These are phyloP conservation scores for Onygena corvina DNA, from an alignment of 2,329 filamentous ascomycete genomes.

Conservation along the genomic window DNA sequence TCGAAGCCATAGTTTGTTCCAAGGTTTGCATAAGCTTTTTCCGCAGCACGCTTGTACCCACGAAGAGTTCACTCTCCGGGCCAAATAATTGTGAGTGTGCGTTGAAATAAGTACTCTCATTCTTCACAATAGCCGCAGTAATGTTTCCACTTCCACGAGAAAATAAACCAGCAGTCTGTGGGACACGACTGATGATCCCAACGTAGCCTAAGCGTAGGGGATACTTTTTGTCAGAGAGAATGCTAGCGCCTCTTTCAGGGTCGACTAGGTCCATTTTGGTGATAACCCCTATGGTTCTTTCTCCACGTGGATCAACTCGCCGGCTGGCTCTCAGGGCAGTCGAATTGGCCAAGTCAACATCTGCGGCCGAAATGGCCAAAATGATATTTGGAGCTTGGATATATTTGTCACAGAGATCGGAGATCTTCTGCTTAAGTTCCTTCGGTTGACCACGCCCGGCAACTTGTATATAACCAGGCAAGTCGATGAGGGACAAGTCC, in stretches of 20 bases:
- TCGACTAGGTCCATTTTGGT: slow-evolving; percentile 99
- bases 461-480: slow-evolving; percentile 96
- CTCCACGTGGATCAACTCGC: slow-evolving; percentile 82
- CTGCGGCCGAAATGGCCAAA: slow-evolving; percentile 89
- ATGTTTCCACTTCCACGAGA: slow-evolving; percentile 72
- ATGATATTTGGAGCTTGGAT: slow-evolving; percentile 95
- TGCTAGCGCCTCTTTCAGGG: slow-evolving; percentile 59
- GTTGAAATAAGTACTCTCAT: slow-evolving; percentile 78
- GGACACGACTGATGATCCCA: slow-evolving; percentile 79
- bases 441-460: slow-evolving; percentile 79
- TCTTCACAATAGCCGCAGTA: slow-evolving; percentile 66
- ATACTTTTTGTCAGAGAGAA: slow-evolving; percentile 83
- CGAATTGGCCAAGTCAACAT: slow-evolving; percentile 94
- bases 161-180: slow-evolving; percentile 57
- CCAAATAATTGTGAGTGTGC: slow-evolving; percentile 73
- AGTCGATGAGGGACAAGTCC: slow-evolving; percentile 86
- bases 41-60: slow-evolving; percentile 74
- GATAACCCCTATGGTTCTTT: slow-evolving; percentile 94
- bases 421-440: slow-evolving; percentile 89
- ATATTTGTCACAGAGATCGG: slow-evolving; percentile 94
- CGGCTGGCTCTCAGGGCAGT: slow-evolving; percentile 81
- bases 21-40: slow-evolving; percentile 96
- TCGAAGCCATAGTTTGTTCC: slow-evolving; percentile 93
- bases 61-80: slow-evolving; percentile 55
- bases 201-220: slow-evolving; percentile 92